Evolutionary conservation across 352 stramenopile species (phyloP).

Genomic region (Phytopythium litorale): DNA sequence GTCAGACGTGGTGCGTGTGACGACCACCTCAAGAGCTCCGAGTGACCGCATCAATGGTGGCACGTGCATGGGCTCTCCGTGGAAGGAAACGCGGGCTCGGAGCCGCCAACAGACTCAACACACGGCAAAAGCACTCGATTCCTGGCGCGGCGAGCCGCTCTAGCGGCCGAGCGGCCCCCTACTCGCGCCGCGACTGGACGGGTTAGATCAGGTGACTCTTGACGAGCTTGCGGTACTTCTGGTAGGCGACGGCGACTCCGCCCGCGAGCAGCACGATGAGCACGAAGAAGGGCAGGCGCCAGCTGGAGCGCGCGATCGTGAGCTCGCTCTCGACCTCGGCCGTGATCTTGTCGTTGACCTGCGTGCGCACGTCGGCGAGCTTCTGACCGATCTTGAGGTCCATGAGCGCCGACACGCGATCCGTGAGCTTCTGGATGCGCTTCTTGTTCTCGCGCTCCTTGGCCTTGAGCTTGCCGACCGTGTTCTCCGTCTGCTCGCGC

Average conservation of each 20-base stretch:
- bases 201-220: slow-evolving; percentile 81
- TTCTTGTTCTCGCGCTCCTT: slow-evolving; percentile 69
- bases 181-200: background rate
- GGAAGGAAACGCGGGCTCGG: background rate
- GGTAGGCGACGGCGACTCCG: slow-evolving; percentile 62
- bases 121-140: slow-evolving; percentile 3
- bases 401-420: slow-evolving; percentile 69
- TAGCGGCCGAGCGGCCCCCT: background rate
- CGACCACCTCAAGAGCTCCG: background rate
- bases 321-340: slow-evolving; percentile 66
- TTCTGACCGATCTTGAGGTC: slow-evolving; percentile 74
- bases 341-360: slow-evolving; percentile 70
- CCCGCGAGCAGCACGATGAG: slow-evolving; percentile 59
- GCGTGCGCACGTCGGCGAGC: slow-evolving; percentile 47
- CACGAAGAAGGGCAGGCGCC: slow-evolving; percentile 80
- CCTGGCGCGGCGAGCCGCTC: slow-evolving; percentile 1
- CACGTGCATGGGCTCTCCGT: no score
- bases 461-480: slow-evolving; percentile 63
- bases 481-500: slow-evolving; percentile 74
- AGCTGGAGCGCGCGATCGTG: slow-evolving; percentile 54
- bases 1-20: background rate
- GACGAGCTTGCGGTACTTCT: slow-evolving; percentile 85
- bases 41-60: background rate
- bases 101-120: background rate
- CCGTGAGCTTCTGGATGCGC: slow-evolving; percentile 66